These are phyloP conservation scores for Oryza rufipogon DNA, from an alignment of 176 grass and related monocot genomes.

Conservation along the genomic window DNA sequence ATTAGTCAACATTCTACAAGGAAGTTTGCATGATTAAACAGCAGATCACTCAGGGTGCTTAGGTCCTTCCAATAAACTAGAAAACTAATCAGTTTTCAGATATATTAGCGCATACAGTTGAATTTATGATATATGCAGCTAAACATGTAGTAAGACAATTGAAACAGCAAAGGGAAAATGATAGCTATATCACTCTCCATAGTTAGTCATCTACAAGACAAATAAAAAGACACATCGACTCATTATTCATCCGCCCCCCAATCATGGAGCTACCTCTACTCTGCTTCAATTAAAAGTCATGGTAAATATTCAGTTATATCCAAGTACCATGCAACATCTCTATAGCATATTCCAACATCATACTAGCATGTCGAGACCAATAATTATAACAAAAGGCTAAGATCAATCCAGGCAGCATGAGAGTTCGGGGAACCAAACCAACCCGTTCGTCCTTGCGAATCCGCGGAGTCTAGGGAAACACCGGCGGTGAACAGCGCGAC, in stretches of 20 bases:
- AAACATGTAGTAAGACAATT: background rate
- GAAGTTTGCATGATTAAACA: background rate
- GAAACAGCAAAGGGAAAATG: background rate
- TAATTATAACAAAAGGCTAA: background rate
- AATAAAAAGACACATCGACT: background rate
- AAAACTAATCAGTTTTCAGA: background rate
- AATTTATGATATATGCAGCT: background rate
- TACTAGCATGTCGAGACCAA: background rate
- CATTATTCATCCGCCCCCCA: background rate
- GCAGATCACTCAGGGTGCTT: background rate
- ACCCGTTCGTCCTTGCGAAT: conserved; percentile 94
- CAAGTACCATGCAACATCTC: background rate
- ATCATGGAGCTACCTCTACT: conserved; percentile 12
- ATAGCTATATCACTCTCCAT: background rate
- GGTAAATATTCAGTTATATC: background rate
- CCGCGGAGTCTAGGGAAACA: conserved; percentile 64
- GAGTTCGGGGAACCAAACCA: conserved; percentile 27
- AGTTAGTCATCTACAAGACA: background rate
- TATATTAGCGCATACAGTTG: background rate
- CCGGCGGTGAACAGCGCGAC: conserved; percentile 72
- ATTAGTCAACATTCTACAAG: background rate
- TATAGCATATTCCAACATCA: background rate
- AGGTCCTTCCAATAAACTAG: background rate
- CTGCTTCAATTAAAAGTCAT: background rate
- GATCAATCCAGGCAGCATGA: background rate